phyloP scores from a whole-genome alignment of 2,329 filamentous ascomycete genomes.

The Laburnicola sp. region DNA sequence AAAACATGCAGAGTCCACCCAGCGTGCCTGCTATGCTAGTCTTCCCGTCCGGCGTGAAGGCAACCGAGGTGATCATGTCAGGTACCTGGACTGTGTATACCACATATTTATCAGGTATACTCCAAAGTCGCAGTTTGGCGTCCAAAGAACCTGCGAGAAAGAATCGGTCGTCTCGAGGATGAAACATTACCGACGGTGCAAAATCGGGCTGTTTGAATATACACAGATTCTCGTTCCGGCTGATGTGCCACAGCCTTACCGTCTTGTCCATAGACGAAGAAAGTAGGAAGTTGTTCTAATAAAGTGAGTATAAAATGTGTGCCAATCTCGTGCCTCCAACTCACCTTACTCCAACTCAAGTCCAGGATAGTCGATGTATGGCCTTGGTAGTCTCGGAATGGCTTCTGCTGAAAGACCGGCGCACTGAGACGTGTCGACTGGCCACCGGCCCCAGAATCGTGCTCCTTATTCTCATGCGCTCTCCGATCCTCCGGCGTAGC shows the following conservation, averaged over 20 bases:
- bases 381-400: slow-evolving; percentile 76
- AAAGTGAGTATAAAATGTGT: too few species aligned
- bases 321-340: too few species aligned
- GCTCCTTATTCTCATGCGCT: slow-evolving; percentile 72
- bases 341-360: slow-evolving; percentile 98
- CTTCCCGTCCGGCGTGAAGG: slow-evolving; percentile 90
- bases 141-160: slow-evolving; percentile 94
- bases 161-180: slow-evolving; percentile 92
- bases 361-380: slow-evolving; percentile 87
- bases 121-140: slow-evolving; percentile 86
- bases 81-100: slow-evolving; percentile 76
- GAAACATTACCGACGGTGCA: slow-evolving; percentile 91
- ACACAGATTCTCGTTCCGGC: slow-evolving; percentile 80
- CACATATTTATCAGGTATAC: slow-evolving; percentile 93
- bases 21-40: slow-evolving; percentile 86
- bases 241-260: slow-evolving; percentile 90
- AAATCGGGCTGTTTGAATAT: slow-evolving; percentile 95
- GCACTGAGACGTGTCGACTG: slow-evolving; percentile 72
- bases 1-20: slow-evolving; percentile 84
- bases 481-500: slow-evolving; percentile 77
- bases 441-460: slow-evolving; percentile 51
- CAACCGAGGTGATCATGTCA: slow-evolving; percentile 91
- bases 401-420: slow-evolving; percentile 82
- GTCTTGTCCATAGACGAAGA: slow-evolving; percentile 99
- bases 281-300: slow-evolving; percentile 87